These are phyloP conservation scores for Cercophora samala DNA, from an alignment of 495 filamentous ascomycete genomes.

Conservation along the genomic window DNA sequence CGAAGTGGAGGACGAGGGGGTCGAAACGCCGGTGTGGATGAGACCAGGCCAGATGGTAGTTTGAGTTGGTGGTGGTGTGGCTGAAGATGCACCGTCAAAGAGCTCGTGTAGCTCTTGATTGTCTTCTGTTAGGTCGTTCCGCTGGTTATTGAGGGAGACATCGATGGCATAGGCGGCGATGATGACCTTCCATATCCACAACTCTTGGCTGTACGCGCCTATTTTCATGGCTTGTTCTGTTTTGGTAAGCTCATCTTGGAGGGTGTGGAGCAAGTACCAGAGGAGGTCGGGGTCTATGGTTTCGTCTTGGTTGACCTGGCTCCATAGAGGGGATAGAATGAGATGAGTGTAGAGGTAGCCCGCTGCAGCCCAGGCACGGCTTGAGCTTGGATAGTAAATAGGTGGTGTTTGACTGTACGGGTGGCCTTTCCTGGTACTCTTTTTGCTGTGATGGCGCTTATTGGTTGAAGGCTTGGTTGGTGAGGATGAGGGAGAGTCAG, in stretches of 20 bases:
- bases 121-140: neutral
- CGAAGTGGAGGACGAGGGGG: neutral
- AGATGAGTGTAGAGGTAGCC: constrained; percentile 28
- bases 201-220: constrained; percentile 24
- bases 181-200: constrained; percentile 24
- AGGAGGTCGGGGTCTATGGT: constrained; percentile 17
- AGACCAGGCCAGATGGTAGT: neutral
- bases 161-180: neutral
- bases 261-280: constrained; percentile 19
- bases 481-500: constrained; percentile 1
- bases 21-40: neutral
- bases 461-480: neutral
- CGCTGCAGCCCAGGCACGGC: constrained; percentile 28
- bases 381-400: constrained; percentile 17
- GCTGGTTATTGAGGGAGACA: neutral
- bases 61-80: neutral
- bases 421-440: neutral
- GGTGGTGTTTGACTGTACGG: constrained; percentile 11
- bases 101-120: neutral
- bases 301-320: neutral
- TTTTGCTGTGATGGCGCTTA: neutral
- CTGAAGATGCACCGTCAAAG: neutral
- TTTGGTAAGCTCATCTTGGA: constrained; percentile 17
- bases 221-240: constrained; percentile 27
- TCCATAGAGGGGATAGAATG: constrained; percentile 15